Conservation (phyloP, 495 filamentous ascomycete genomes). For the Xylaria castorea region DNA sequence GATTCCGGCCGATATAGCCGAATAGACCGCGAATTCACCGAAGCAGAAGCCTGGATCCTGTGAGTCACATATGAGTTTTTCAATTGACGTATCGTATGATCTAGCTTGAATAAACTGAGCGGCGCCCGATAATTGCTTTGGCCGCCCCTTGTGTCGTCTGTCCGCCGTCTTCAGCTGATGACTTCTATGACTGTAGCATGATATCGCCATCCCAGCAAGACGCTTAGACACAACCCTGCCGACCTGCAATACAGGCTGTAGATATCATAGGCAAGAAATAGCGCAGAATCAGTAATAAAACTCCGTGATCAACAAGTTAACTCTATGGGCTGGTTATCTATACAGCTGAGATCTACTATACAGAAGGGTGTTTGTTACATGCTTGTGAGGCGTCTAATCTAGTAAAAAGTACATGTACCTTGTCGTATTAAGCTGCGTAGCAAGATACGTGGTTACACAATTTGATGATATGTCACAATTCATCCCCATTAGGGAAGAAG, state of each 20-base stretch:
- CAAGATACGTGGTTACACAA: background rate
- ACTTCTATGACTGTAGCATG: background rate
- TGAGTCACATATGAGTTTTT: background rate
- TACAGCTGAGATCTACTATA: background rate
- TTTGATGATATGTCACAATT: background rate
- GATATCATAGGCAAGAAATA: background rate
- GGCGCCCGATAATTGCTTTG: background rate
- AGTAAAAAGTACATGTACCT: background rate
- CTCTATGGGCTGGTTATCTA: background rate
- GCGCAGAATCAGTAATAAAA: background rate
- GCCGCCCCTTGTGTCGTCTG: background rate
- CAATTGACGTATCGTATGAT: background rate
- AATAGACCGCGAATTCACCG: conserved; percentile 26
- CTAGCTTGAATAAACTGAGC: background rate
- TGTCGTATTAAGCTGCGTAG: background rate
- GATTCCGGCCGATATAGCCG: conserved; percentile 14
- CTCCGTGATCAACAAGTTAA: background rate
- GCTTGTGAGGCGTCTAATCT: background rate
- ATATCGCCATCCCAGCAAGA: background rate
- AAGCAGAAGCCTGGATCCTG: background rate
- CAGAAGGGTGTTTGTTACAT: background rate
- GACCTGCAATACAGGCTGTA: background rate
- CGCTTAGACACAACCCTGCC: background rate
- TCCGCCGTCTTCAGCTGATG: background rate
- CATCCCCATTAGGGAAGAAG: conserved; percentile 31